Percentiles rank a stretch among this genome's conserved stretches.
phyloP scores from a whole-genome alignment of 73 alveolate genomes.

The Tetrahymena elliotti region DNA sequence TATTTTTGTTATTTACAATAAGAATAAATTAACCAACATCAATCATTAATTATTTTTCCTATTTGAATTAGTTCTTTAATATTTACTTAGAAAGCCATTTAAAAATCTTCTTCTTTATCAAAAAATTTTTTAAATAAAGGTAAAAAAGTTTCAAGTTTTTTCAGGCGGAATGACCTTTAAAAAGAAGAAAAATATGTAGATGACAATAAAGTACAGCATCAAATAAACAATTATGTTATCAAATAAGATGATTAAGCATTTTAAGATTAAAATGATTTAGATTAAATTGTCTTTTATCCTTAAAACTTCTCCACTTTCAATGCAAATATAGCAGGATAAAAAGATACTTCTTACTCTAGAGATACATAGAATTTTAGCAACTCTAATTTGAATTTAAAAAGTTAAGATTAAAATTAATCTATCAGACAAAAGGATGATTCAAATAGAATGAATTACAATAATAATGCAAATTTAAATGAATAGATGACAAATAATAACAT shows the following conservation, averaged over 20 bases:
- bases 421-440: not conserved
- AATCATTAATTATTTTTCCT: no score
- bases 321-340: not conserved
- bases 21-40: no score
- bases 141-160: not conserved
- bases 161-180: not conserved
- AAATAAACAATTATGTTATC: not conserved
- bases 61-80: no score
- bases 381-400: not conserved
- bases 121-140: not conserved
- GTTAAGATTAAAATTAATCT: not conserved
- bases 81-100: no score
- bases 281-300: not conserved
- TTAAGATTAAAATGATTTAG: not conserved
- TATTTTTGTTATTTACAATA: no score
- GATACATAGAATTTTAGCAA: not conserved
- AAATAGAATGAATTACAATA: not conserved
- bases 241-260: not conserved
- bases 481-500: no score
- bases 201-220: not conserved
- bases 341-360: not conserved
- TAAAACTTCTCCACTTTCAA: not conserved
- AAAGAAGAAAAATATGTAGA: not conserved
- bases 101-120: no score
- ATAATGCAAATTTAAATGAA: not conserved